Evolutionary conservation across 192 early-diverging fungal species (phyloP).

Genomic region (Diversispora epigaea): DNA sequence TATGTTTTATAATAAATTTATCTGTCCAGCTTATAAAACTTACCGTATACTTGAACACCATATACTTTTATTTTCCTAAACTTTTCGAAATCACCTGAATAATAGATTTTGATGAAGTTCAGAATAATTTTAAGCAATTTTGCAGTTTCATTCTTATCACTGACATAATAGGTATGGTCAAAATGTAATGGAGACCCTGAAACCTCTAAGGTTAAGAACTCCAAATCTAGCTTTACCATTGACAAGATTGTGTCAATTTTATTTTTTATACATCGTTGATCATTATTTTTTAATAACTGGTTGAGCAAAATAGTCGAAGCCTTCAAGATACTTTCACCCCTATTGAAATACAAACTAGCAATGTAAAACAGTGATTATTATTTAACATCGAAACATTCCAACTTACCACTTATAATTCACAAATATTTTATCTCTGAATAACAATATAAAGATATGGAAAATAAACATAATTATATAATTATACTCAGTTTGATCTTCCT

Average conservation of each 20-base stretch:
- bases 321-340: not conserved
- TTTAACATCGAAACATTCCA: not conserved
- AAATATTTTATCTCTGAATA: slow-evolving; percentile 15
- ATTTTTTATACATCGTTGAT: not conserved
- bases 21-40: no score
- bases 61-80: slow-evolving; percentile 27
- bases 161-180: not conserved
- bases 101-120: slow-evolving; percentile 20
- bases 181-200: not conserved
- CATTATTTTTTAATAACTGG: slow-evolving; percentile 10
- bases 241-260: slow-evolving; percentile 17
- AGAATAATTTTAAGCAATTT: slow-evolving; percentile 24
- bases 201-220: slow-evolving; percentile 18
- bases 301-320: not conserved
- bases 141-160: not conserved
- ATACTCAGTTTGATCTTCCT: slow-evolving; percentile 1
- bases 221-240: not conserved
- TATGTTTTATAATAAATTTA: no score
- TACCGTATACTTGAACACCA: slow-evolving; percentile 11
- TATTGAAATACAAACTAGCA: not conserved
- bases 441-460: slow-evolving; percentile 6
- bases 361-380: not conserved
- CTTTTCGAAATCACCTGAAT: not conserved
- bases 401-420: slow-evolving; percentile 13
- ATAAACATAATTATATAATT: slow-evolving; percentile 23